These are phyloP conservation scores for Fraxinus floribunda DNA, from an alignment of 305 asterid species.

Conservation along the genomic window DNA sequence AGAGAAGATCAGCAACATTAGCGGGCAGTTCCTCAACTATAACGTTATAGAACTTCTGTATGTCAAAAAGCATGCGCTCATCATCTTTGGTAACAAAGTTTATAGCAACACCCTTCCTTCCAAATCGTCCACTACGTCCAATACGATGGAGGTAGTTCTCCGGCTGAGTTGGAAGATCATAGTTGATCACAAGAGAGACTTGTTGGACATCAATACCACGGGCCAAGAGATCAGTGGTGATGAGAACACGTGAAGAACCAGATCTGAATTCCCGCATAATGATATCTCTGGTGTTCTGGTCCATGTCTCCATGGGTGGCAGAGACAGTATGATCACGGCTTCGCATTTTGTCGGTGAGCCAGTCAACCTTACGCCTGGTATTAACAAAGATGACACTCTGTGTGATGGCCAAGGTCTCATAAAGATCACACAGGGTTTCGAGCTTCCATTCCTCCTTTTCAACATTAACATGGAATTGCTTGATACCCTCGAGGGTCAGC, in stretches of 20 bases:
- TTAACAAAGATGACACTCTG: constrained; percentile 23
- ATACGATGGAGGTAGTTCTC: constrained; percentile 49
- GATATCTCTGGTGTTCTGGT: constrained; percentile 42
- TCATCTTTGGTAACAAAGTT: constrained; percentile 47
- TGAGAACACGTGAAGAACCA: constrained; percentile 46
- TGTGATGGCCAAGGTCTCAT: constrained; percentile 18
- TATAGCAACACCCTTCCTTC: constrained; percentile 49
- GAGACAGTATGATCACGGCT: constrained; percentile 29
- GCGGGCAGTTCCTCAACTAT: constrained; percentile 45
- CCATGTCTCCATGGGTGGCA: constrained; percentile 47
- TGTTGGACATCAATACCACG: constrained; percentile 52
- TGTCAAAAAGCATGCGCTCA: constrained; percentile 40
- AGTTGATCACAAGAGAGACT: constrained; percentile 49
- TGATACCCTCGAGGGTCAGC: constrained; percentile 18
- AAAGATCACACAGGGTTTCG: constrained; percentile 15
- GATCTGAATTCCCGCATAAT: constrained; percentile 48
- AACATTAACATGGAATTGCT: constrained; percentile 15
- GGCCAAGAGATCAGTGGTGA: constrained; percentile 47
- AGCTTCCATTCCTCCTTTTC: constrained; percentile 19
- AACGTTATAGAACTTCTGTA: constrained; percentile 43
- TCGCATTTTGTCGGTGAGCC: constrained; percentile 23
- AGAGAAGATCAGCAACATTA: constrained; percentile 46
- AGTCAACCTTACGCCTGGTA: constrained; percentile 21
- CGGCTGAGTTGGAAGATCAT: constrained; percentile 44
- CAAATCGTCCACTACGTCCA: constrained; percentile 49